Percentiles rank a stretch among this genome's conserved stretches.
Conservation (phyloP, 345 rosid species). For the Boechera divaricarpa region DNA sequence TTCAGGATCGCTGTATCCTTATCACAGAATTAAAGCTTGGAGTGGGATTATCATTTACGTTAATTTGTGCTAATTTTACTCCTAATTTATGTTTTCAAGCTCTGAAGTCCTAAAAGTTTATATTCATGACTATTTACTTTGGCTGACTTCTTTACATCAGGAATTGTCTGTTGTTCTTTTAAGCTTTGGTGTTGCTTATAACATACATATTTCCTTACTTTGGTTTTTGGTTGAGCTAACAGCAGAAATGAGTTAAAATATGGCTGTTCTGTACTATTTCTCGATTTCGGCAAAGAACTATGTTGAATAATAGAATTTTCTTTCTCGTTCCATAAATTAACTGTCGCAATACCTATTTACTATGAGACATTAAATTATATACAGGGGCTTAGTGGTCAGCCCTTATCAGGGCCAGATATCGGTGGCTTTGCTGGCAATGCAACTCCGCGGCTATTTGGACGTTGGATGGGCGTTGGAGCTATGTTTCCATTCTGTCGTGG, state of each 20-base stretch:
- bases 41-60: slow-evolving; percentile 6
- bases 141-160: slow-evolving; percentile 5
- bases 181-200: slow-evolving; percentile 5
- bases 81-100: slow-evolving; percentile 5
- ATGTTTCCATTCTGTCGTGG: slow-evolving; percentile 96
- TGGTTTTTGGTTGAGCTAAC: slow-evolving; percentile 1
- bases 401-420: slow-evolving; percentile 93
- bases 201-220: neutral
- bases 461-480: slow-evolving; percentile 96
- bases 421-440: slow-evolving; percentile 97
- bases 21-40: neutral
- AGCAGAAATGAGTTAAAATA: slow-evolving; percentile 13
- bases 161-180: neutral
- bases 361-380: slow-evolving; percentile 24
- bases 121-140: slow-evolving; percentile 17
- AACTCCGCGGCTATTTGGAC: slow-evolving; percentile 81
- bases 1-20: slow-evolving; percentile 12
- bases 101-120: neutral
- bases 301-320: neutral
- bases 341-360: neutral
- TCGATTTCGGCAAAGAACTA: neutral
- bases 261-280: neutral
- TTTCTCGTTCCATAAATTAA: neutral
- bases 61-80: neutral
- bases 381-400: slow-evolving; percentile 97